Percentiles rank a stretch among this genome's conserved stretches.
These are phyloP conservation scores for Sphaerobolus stellatus DNA, from an alignment of 1,284 basidiomycete species.

Conservation along the genomic window DNA sequence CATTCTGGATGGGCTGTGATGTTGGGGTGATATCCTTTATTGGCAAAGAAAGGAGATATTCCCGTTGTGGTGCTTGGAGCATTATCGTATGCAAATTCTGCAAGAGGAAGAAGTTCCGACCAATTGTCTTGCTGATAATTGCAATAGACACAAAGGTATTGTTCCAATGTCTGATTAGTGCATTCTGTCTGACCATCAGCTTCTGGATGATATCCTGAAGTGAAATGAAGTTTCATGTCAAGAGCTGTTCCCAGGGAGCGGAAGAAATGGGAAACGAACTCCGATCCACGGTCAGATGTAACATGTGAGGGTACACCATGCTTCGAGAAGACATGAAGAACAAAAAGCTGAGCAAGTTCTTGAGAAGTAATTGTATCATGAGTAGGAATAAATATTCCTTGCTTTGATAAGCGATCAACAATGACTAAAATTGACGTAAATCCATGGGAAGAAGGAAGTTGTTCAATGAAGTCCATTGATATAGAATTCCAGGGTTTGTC, in stretches of 20 bases:
- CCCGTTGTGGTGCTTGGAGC: neutral
- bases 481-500: slow-evolving; percentile 32
- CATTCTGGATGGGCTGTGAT: slow-evolving; percentile 28
- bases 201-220: slow-evolving; percentile 36
- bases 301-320: slow-evolving; percentile 30
- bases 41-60: slow-evolving; percentile 43
- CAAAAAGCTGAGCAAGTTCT: slow-evolving; percentile 28
- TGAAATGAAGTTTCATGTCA: neutral
- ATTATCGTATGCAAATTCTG: slow-evolving; percentile 39
- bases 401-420: slow-evolving; percentile 34
- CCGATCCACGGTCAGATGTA: slow-evolving; percentile 29
- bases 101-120: slow-evolving; percentile 38
- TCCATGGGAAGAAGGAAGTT: slow-evolving; percentile 24
- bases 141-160: slow-evolving; percentile 37
- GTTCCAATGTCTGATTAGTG: slow-evolving; percentile 43
- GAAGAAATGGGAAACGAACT: slow-evolving; percentile 25
- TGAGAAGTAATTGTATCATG: neutral
- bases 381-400: slow-evolving; percentile 2
- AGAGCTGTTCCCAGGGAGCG: neutral
- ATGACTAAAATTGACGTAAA: slow-evolving; percentile 36
- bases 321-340: slow-evolving; percentile 29
- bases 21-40: slow-evolving; percentile 36
- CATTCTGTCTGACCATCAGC: slow-evolving; percentile 19
- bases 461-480: slow-evolving; percentile 31
- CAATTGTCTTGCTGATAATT: slow-evolving; percentile 17